phyloP scores from a whole-genome alignment of 345 rosid species.

The Barbarea vulgaris region DNA sequence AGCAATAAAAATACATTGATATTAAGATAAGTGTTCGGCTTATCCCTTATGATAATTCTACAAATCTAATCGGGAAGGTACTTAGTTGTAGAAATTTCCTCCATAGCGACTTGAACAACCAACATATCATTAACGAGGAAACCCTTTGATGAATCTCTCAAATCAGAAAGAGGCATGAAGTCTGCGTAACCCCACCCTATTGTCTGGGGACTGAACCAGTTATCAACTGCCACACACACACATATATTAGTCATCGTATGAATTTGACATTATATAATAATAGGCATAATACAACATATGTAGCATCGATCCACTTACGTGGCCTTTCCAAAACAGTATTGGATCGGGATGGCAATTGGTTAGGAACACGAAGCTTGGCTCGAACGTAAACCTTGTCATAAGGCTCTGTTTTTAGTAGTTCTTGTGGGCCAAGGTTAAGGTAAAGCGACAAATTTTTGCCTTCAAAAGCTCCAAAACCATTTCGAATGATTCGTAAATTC shows the following conservation, averaged over 20 bases:
- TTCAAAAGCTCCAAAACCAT: background rate
- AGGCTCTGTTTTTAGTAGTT: slow-evolving; percentile 13
- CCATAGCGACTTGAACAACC: slow-evolving; percentile 28
- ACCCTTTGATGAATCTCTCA: slow-evolving; percentile 29
- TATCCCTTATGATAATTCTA: background rate
- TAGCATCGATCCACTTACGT: background rate
- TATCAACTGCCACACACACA: slow-evolving; percentile 7
- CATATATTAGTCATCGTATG: background rate
- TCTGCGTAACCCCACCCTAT: slow-evolving; percentile 11
- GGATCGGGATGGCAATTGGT: background rate
- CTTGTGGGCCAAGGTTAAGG: slow-evolving; percentile 4
- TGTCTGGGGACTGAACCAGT: slow-evolving; percentile 14
- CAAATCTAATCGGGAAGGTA: slow-evolving; percentile 3
- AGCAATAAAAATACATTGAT: background rate
- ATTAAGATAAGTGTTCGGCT: background rate
- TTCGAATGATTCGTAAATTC: background rate
- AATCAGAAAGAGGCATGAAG: slow-evolving; percentile 17
- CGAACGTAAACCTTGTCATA: slow-evolving; percentile 17
- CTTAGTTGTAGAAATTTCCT: slow-evolving; percentile 18
- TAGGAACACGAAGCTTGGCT: slow-evolving; percentile 25
- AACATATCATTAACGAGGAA: slow-evolving; percentile 22
- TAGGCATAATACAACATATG: background rate
- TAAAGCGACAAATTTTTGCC: background rate
- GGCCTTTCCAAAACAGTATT: slow-evolving; percentile 4
- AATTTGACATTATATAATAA: background rate